A percentile compares a stretch with the other conserved stretches of the same genome.
Conservation (phyloP, 2,329 filamentous ascomycete genomes). For the Madurella fahalii region DNA sequence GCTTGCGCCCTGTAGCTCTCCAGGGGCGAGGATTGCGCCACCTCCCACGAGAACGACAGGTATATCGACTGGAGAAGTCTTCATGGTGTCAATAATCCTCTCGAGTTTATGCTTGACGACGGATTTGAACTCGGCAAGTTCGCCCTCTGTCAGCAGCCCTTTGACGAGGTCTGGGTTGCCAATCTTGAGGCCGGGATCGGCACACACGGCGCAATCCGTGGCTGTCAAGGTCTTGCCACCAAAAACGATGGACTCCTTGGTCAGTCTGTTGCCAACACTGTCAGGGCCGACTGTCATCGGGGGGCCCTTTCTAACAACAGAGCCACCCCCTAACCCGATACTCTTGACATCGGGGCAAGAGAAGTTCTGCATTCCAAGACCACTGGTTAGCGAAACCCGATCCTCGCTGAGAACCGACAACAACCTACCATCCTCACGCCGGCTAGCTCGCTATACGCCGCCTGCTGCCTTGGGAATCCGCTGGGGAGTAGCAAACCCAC, state of each 20-base stretch:
- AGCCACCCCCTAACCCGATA: constrained; percentile 57
- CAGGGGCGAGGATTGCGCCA: constrained; percentile 55
- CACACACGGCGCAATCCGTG: constrained; percentile 49
- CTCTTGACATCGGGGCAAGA: constrained; percentile 55
- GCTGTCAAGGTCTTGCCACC: constrained; percentile 54
- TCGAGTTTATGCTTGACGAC: constrained; percentile 51
- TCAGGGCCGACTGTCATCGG: constrained; percentile 53
- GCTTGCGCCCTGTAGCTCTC: constrained; percentile 52
- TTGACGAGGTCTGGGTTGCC: constrained; percentile 39
- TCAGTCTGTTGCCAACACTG: constrained; percentile 56
- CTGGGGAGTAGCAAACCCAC: constrained; percentile 57
- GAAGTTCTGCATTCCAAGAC: constrained; percentile 41
- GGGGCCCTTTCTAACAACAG: constrained; percentile 43
- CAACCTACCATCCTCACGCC: constrained; percentile 50
- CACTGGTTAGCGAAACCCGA: neutral
- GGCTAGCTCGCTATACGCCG: constrained; percentile 58
- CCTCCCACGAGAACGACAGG: constrained; percentile 61
- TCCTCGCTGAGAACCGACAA: too few relatives aligned
- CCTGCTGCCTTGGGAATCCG: constrained; percentile 60
- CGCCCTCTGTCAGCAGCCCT: constrained; percentile 29
- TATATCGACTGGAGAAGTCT: constrained; percentile 56
- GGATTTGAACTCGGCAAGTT: constrained; percentile 36
- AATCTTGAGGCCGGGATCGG: constrained; percentile 34
- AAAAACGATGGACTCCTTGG: constrained; percentile 52
- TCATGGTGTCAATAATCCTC: constrained; percentile 56